Evolutionary conservation across 1,284 basidiomycete species (phyloP).

Genomic region (Trichosporon faecale): DNA sequence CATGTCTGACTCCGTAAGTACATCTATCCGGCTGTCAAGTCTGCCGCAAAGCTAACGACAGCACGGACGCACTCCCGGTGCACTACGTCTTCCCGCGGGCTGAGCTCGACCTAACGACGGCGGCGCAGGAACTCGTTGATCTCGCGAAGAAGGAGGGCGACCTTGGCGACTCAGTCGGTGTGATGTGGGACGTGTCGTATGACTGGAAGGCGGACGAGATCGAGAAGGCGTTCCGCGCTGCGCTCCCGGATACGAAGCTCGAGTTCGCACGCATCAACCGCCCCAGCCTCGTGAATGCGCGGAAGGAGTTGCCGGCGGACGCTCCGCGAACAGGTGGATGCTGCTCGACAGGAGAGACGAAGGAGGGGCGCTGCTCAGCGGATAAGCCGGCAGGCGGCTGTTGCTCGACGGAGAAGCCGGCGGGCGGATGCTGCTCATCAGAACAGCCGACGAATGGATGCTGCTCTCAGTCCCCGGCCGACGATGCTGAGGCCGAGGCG

Average conservation of each 20-base stretch:
- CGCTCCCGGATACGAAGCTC: slow-evolving; percentile 23
- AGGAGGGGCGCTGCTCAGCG: not conserved
- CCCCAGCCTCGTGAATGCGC: slow-evolving; percentile 18
- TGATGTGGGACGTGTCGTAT: slow-evolving; percentile 80
- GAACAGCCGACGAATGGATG: not conserved
- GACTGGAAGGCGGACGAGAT: slow-evolving; percentile 56
- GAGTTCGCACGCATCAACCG: slow-evolving; percentile 38
- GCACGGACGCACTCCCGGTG: slow-evolving; percentile 51
- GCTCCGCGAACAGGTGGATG: not conserved
- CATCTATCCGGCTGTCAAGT: slow-evolving; percentile 37
- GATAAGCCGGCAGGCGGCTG: not conserved
- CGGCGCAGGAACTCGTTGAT: slow-evolving; percentile 29
- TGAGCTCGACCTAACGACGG: slow-evolving; percentile 35
- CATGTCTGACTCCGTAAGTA: slow-evolving; percentile 67
- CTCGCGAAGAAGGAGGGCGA: slow-evolving; percentile 30
- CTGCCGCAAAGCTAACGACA: slow-evolving; percentile 18
- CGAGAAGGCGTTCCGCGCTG: slow-evolving; percentile 25
- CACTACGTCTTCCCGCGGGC: slow-evolving; percentile 52
- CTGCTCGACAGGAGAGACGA: not conserved
- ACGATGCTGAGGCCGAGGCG: not conserved
- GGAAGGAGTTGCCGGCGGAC: not conserved
- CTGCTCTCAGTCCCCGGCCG: not conserved
- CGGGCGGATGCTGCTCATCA: not conserved
- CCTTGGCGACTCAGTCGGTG: slow-evolving; percentile 25
- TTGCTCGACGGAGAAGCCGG: not conserved